A percentile compares a stretch with the other conserved stretches of the same genome.
These are phyloP conservation scores for Calycina herbarum DNA, from an alignment of 2,329 filamentous ascomycete genomes.

Conservation along the genomic window DNA sequence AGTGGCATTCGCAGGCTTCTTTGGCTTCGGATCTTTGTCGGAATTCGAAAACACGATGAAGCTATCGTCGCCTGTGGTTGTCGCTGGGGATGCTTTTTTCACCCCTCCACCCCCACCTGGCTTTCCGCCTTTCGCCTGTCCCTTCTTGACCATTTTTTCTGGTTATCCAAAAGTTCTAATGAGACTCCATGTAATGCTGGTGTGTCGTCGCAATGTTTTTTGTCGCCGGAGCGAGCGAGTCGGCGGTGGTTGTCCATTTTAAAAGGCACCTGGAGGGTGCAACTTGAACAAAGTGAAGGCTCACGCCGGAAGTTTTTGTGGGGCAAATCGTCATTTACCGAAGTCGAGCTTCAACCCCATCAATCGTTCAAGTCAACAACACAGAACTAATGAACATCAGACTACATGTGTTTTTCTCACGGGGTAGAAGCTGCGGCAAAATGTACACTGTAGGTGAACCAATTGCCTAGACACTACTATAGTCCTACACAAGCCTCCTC, in stretches of 20 bases:
- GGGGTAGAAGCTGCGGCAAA: background rate
- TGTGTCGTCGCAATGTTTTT: background rate
- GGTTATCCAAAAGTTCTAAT: constrained; percentile 10
- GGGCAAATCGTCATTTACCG: constrained; percentile 4
- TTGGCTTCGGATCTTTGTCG: constrained; percentile 49
- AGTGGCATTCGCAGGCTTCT: constrained; percentile 25
- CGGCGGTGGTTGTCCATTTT: background rate
- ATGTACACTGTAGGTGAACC: background rate
- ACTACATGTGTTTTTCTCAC: too few species aligned
- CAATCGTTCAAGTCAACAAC: too few species aligned
- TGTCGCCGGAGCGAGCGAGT: background rate
- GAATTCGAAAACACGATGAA: constrained; percentile 59
- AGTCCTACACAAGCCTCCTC: too few species aligned
- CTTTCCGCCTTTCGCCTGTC: constrained; percentile 37
- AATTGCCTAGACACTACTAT: too few species aligned
- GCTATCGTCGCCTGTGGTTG: constrained; percentile 46
- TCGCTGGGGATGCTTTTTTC: constrained; percentile 33
- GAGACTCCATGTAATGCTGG: constrained; percentile 23
- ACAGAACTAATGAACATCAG: background rate
- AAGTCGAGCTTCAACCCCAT: background rate
- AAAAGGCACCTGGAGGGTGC: background rate
- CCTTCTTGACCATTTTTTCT: constrained; percentile 39
- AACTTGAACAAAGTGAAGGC: background rate
- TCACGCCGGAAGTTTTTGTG: constrained; percentile 8
- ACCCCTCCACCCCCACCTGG: constrained; percentile 34